phyloP scores from a whole-genome alignment of 495 filamentous ascomycete species.

The Cladorrhinum samala region DNA sequence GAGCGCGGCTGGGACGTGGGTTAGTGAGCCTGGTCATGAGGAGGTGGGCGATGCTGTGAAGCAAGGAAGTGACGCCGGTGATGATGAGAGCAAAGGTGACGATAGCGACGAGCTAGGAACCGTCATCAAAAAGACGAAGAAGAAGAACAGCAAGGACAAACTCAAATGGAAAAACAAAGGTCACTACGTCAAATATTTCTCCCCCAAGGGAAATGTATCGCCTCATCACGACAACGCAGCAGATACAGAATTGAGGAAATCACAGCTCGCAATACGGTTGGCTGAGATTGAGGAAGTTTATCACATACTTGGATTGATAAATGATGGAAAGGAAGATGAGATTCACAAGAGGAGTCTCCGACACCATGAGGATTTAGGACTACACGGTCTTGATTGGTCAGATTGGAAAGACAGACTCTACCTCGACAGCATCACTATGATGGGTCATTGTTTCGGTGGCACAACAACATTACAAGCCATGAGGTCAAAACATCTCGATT shows the following conservation, averaged over 20 bases:
- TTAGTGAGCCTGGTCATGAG: slow-evolving; percentile 42
- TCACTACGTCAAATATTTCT: slow-evolving; percentile 40
- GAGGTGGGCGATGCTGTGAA: no score
- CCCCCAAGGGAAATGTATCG: slow-evolving; percentile 35
- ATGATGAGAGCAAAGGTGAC: slow-evolving; percentile 17
- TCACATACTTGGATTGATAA: slow-evolving; percentile 48
- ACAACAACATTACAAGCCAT: slow-evolving; percentile 57
- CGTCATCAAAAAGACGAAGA: background rate
- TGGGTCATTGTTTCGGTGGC: slow-evolving; percentile 63
- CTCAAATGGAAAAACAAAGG: slow-evolving; percentile 6
- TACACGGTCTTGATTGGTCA: slow-evolving; percentile 32
- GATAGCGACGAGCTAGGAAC: slow-evolving; percentile 9
- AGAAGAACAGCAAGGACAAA: background rate
- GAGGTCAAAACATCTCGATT: slow-evolving; percentile 42
- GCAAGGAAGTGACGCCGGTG: slow-evolving; percentile 6
- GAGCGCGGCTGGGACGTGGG: slow-evolving; percentile 54
- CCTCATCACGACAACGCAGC: slow-evolving; percentile 30
- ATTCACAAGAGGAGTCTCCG: slow-evolving; percentile 42
- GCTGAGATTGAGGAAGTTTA: slow-evolving; percentile 56
- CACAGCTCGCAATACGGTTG: slow-evolving; percentile 56
- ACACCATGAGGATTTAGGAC: slow-evolving; percentile 40
- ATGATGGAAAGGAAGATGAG: slow-evolving; percentile 37
- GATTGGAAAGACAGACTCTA: slow-evolving; percentile 35
- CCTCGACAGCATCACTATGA: slow-evolving; percentile 51
- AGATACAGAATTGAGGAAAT: slow-evolving; percentile 40